phyloP scores from a whole-genome alignment of 208 protist genomes.

The Vickermania ingenoplastis region DNA sequence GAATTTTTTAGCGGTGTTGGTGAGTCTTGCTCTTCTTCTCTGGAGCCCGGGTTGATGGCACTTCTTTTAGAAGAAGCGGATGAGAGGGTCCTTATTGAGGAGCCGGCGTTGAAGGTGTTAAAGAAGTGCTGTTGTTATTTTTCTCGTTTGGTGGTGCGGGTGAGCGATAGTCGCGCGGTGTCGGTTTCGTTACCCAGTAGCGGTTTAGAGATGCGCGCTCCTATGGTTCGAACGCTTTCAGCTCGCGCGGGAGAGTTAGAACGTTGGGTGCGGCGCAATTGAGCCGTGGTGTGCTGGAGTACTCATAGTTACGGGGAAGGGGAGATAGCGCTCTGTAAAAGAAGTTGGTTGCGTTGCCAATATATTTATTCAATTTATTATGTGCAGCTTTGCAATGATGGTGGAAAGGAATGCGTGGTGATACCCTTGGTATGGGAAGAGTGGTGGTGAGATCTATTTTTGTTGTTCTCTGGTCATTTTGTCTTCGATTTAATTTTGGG shows the following conservation, averaged over 20 bases:
- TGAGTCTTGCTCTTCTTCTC: background rate
- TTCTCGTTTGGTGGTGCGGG: background rate
- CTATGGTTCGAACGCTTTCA: background rate
- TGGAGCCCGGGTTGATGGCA: background rate
- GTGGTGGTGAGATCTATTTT: no score
- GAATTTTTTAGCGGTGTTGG: no score
- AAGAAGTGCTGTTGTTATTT: background rate
- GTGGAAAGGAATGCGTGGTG: background rate
- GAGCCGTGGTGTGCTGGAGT: no score
- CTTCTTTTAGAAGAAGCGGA: slow-evolving; percentile 29
- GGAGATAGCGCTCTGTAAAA: no score
- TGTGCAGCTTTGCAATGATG: no score
- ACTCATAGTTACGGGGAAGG: no score
- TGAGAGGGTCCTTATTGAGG: slow-evolving; percentile 15
- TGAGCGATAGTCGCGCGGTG: background rate
- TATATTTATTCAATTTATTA: no score
- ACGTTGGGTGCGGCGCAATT: slow-evolving; percentile 34
- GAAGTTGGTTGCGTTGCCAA: no score
- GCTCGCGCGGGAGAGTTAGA: slow-evolving; percentile 10
- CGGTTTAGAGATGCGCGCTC: background rate
- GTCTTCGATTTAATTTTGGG: background rate
- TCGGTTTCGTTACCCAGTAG: no score
- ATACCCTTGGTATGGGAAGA: background rate
- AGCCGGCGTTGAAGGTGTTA: slow-evolving; percentile 6
- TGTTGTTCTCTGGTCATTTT: background rate